phyloP scores from a whole-genome alignment of 352 stramenopile genomes.

The Phytophthora pluvialis region DNA sequence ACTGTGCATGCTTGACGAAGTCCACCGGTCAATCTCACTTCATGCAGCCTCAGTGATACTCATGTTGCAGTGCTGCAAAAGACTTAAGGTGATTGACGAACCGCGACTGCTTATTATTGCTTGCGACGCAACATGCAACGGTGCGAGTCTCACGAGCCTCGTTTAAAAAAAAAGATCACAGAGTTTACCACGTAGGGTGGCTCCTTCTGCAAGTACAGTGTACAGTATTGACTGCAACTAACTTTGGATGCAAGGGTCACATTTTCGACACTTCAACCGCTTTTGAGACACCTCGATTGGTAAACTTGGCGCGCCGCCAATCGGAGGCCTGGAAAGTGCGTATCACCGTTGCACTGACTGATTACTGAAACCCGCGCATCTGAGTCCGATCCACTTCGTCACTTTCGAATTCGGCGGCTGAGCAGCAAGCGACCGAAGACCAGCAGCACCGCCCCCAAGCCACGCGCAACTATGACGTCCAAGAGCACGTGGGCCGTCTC shows the following conservation, averaged over 20 bases:
- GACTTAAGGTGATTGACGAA: too few species aligned
- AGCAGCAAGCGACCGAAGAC: slow-evolving; percentile 10
- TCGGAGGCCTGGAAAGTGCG: not conserved
- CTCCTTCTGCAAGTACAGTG: too few species aligned
- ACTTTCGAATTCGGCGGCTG: slow-evolving; percentile 26
- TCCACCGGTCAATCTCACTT: too few species aligned
- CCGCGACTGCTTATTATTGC: too few species aligned
- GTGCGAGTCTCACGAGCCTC: too few species aligned
- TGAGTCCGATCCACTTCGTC: slow-evolving; percentile 27
- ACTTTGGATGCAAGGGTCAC: not conserved
- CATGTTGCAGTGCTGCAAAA: too few species aligned
- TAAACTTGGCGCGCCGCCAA: slow-evolving; percentile 20
- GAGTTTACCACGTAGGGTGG: too few species aligned
- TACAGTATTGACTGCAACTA: too few species aligned
- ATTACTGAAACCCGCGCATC: slow-evolving; percentile 22
- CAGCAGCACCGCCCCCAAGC: not conserved
- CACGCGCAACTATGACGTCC: slow-evolving; percentile 52
- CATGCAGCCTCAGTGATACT: too few species aligned
- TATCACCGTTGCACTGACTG: slow-evolving; percentile 13
- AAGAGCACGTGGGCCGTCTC: slow-evolving; percentile 72
- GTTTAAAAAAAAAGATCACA: too few species aligned
- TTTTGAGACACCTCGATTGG: slow-evolving; percentile 4
- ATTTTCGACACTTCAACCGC: slow-evolving; percentile 1
- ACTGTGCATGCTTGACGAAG: too few species aligned
- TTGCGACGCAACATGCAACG: too few species aligned